Base-by-base conservation (phyloP, 2,329 filamentous ascomycete genomes). In the Claviceps sorghi region DNA sequence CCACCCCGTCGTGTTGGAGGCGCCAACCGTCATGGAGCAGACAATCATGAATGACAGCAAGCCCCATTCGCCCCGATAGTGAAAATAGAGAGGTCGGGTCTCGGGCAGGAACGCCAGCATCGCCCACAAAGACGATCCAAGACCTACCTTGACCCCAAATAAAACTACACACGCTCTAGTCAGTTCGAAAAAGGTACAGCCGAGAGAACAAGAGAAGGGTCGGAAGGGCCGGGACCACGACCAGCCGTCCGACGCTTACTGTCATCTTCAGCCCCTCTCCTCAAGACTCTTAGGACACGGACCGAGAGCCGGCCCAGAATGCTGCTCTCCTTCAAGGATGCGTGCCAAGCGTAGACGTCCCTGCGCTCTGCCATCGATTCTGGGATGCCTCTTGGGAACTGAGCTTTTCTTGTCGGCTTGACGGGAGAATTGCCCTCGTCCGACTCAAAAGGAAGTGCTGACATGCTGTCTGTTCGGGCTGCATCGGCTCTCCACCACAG, bases 21-120 rank as follows among this genome's bases (percentile, higher is more conserved):
- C 87, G 21, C 90, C 90, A 30, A 95, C 88, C 0, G 89, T 95
- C 88, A 95, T 95, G 30, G 86, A 88, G 65, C 88, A 95, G 22
- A 96, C 90, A 62, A 95, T 80, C 89, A 95, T 95, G 70, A 94
- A 95, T 0, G 88, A 93, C 48, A 95, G 69, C 4, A 96, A 73
- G n/a, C 90, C 90, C 90, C 90, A 96, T 71, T 96, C 90, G 34
- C 89, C 88, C 60, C 89, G 77, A 84, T 88, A 95, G 59, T 85
- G 83, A 40, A 79, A 75, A 64, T 95, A 96, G 26, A 83, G 75
- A 0, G 84, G 83, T 52, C 87, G 75, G 1, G 87, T 91, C 11
- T 76, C 70, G 1, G 80, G 76, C 30, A 95, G 73, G 61, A 94
- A 96, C 2, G 89, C 83, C 57, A 90, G 84, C 63, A 90, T 78